These are phyloP conservation scores for Solanum commersonii DNA, from an alignment of 257 asterid genomes.

Conservation along the genomic window DNA sequence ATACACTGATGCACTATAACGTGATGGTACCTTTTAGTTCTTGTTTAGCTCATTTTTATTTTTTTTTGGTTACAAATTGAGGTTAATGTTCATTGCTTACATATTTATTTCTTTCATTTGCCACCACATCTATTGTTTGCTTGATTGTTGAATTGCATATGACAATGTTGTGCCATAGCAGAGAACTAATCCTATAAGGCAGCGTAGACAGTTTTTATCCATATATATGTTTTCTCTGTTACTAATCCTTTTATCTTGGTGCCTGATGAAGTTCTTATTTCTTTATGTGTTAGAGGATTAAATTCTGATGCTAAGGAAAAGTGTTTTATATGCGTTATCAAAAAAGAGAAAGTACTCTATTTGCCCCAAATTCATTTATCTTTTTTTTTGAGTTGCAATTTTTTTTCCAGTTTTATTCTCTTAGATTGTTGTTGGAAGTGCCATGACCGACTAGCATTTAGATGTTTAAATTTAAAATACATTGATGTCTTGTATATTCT, in stretches of 20 bases:
- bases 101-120: background rate
- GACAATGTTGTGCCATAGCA: background rate
- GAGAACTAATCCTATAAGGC: background rate
- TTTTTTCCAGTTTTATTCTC: background rate
- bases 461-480: background rate
- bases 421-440: background rate
- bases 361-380: background rate
- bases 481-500: background rate
- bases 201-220: background rate
- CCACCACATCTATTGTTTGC: background rate
- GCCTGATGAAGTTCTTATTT: background rate
- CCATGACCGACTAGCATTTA: background rate
- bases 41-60: background rate
- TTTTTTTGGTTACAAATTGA: background rate
- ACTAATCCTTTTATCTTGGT: background rate
- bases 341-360: background rate
- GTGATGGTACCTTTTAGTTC: constrained; percentile 41
- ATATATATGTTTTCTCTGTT: background rate
- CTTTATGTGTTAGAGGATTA: background rate
- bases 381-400: background rate
- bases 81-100: background rate
- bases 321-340: background rate
- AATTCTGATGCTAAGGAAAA: background rate
- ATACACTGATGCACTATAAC: constrained; percentile 72
- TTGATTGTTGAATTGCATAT: background rate